These are phyloP conservation scores for peach (Prunus persica) DNA, from an alignment of 306 rosid species.

Conservation along the genomic window DNA sequence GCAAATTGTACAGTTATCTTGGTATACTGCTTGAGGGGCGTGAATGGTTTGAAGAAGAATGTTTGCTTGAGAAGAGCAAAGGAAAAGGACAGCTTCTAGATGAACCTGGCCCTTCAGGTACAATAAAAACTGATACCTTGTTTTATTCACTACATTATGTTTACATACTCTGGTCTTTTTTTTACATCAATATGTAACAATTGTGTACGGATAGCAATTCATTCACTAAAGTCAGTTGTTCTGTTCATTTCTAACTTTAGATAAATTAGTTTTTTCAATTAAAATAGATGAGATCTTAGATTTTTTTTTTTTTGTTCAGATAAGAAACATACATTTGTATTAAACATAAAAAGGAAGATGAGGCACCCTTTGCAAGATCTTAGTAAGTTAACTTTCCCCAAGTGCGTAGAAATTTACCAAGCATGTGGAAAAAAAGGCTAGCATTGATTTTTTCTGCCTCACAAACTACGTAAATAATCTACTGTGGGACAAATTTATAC, in stretches of 20 bases:
- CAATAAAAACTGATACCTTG: neutral
- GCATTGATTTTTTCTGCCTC: neutral
- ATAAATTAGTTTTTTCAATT: neutral
- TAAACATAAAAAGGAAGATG: neutral
- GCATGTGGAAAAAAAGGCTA: neutral
- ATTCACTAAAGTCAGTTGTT: neutral
- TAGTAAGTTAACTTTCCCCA: neutral
- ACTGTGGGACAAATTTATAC: neutral
- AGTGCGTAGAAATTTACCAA: neutral
- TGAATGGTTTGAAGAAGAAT: constrained; percentile 65
- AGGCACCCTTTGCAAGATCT: neutral
- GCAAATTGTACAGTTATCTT: constrained; percentile 53
- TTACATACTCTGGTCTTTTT: neutral
- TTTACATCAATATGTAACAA: neutral
- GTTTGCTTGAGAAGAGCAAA: constrained; percentile 35
- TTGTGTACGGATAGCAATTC: neutral
- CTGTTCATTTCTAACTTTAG: neutral
- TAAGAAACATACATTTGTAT: neutral
- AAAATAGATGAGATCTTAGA: neutral
- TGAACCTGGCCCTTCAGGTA: constrained; percentile 59
- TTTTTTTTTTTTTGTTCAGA: neutral
- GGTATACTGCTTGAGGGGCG: constrained; percentile 59
- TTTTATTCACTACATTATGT: neutral
- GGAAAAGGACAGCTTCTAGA: constrained; percentile 26
- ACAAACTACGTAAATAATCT: neutral